Base-by-base conservation (phyloP, 2,329 filamentous ascomycete species). In the Diplodia seriata region DNA sequence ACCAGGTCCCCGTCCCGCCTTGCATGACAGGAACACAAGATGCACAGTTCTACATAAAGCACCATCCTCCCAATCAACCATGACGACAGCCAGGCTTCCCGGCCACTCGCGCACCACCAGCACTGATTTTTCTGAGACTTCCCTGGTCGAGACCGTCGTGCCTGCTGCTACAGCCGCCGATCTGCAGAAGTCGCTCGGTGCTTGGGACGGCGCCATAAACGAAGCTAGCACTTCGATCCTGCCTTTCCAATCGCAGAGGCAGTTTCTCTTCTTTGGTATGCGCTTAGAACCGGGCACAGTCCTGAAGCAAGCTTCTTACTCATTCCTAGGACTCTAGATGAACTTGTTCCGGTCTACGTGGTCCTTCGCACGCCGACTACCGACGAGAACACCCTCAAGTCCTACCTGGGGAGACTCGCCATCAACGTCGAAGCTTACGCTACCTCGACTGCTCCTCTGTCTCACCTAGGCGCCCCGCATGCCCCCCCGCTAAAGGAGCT, bases 191-290 rank as follows among this genome's bases (percentile, higher is more conserved):
- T 74, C 82, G 29, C 73, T 85, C 68, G 76, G 74, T 61, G 79
- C 79, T 36, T 82, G 82, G 72, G 75, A 84, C 55, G 83, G 84
- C 70, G 74, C 74, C 11, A 76, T 77, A 63, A 78, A 80, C 79
- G 71, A 82, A 79, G 66, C 80, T 73, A 70, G 76, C 81, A 70
- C 81, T 80, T 72, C 80, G 82, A 70, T 82, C 38, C 64, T 90
- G 51, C 84, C 87, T 63, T 85, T 85, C 20, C 84, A 92, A 73
- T 80, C 86, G 53, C 85, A 87, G 72, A 85, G 91, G 71, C 84
- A 90, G 49, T 84, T 85, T 66, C 81, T 94, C 49, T 90, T 91
- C 75, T 92, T 93, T 75, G 91, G 91, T 93, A 82, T 72, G 86
- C 69, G 66, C 62, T 69, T 72, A 73, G 71, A 72, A 70, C 75